Conservation (phyloP, 148 eudicot genomes). For the Vaccinium myrtillus region DNA sequence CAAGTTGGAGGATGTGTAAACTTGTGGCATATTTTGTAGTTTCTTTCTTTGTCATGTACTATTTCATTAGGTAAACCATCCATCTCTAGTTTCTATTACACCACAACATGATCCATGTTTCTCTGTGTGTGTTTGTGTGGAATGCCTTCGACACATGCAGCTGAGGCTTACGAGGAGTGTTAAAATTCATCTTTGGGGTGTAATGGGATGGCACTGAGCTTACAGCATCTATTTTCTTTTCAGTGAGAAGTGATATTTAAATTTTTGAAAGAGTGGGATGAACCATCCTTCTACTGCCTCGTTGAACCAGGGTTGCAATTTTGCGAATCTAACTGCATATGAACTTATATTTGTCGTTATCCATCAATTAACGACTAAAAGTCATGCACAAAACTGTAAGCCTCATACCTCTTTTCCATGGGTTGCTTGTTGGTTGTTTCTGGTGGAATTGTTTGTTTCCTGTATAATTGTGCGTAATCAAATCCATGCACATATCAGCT, state of each 20-base stretch:
- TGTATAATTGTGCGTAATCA: background rate
- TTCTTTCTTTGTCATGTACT: constrained; percentile 57
- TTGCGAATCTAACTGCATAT: background rate
- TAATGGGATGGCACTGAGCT: background rate
- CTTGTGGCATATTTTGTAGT: constrained; percentile 59
- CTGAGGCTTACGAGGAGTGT: background rate
- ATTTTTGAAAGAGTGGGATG: background rate
- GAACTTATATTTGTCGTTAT: background rate
- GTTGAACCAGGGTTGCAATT: background rate
- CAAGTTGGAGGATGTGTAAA: constrained; percentile 58
- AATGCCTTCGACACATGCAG: background rate
- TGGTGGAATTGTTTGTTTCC: background rate
- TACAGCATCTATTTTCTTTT: background rate
- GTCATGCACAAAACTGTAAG: background rate
- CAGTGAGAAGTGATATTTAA: background rate
- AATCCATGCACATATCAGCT: background rate
- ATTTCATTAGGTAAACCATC: constrained; percentile 53
- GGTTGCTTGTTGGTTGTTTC: background rate
- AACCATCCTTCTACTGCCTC: background rate
- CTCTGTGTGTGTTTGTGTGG: background rate
- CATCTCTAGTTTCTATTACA: background rate
- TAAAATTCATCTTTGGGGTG: background rate
- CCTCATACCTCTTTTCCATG: background rate
- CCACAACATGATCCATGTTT: background rate
- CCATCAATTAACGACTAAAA: background rate